phyloP scores from a whole-genome alignment of 1,284 basidiomycete genomes.

The Wolfiporia cocos region DNA sequence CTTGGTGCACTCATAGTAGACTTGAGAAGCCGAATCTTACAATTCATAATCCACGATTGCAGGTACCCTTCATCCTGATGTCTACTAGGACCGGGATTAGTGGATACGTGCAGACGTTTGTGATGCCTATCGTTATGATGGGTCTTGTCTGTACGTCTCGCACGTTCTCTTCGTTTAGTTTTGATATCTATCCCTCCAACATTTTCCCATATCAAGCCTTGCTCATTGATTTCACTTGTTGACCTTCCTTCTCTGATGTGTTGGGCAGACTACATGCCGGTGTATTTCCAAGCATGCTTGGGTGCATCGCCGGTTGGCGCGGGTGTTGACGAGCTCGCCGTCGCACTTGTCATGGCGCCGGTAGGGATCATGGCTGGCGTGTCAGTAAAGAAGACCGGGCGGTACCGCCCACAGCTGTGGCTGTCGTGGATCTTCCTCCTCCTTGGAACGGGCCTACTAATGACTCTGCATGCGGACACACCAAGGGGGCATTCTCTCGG shows the following conservation, averaged over 20 bases:
- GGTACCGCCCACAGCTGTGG: conserved; percentile 30
- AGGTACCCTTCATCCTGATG: conserved; percentile 26
- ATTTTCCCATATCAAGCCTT: too few species aligned
- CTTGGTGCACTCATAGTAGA: background rate
- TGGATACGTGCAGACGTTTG: conserved; percentile 20
- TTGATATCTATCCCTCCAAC: background rate
- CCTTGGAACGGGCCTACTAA: conserved; percentile 31
- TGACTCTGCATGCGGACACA: conserved; percentile 28
- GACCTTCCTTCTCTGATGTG: background rate
- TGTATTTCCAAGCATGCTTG: conserved; percentile 43
- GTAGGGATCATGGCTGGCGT: conserved; percentile 24
- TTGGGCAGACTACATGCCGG: conserved; percentile 19
- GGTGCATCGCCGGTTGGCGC: conserved; percentile 34
- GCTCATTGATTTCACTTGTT: too few species aligned
- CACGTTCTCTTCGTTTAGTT: background rate
- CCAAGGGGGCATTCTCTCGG: conserved; percentile 23
- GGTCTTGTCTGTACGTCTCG: conserved; percentile 12
- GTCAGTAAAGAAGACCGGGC: conserved; percentile 19
- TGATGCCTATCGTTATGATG: conserved; percentile 13
- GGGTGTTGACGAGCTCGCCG: conserved; percentile 34
- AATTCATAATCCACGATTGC: background rate
- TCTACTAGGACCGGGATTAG: conserved; percentile 25
- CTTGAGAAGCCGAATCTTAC: background rate
- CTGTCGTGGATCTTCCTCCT: conserved; percentile 33
- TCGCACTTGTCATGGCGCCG: conserved; percentile 25